A percentile compares a stretch with the other conserved stretches of the same genome.
phyloP scores from a whole-genome alignment of 257 asterid genomes.

The Verbena officinalis region DNA sequence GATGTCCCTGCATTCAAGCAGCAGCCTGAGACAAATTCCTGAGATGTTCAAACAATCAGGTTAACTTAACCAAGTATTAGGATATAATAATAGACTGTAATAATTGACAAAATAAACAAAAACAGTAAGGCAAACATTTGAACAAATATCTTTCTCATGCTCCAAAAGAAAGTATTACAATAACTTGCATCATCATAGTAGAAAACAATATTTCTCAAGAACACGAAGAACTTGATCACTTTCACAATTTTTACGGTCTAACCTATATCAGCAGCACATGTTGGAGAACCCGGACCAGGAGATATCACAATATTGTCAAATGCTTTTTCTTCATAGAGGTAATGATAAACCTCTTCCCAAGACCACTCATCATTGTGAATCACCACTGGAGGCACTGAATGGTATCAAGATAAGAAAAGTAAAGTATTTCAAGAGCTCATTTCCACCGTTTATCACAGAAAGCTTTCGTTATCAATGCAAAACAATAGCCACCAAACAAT shows the following conservation, averaged over 20 bases:
- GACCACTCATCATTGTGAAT: conserved; percentile 91
- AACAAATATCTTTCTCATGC: not conserved
- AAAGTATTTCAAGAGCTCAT: conserved; percentile 5
- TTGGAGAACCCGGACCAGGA: conserved; percentile 99
- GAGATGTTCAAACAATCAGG: conserved; percentile 31
- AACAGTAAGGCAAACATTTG: not conserved
- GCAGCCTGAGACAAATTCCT: conserved; percentile 92
- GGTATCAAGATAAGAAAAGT: conserved; percentile 28
- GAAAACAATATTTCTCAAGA: no score
- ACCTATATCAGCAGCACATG: conserved; percentile 92
- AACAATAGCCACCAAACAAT: conserved; percentile 16
- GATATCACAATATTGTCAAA: conserved; percentile 96
- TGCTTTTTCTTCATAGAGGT: conserved; percentile 74
- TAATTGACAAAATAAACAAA: not conserved
- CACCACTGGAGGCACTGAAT: conserved; percentile 93
- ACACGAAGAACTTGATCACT: no score
- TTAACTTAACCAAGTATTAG: conserved; percentile 18
- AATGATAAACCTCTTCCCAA: conserved; percentile 79
- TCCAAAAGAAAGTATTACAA: not conserved
- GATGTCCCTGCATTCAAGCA: conserved; percentile 85
- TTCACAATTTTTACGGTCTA: conserved; percentile 17
- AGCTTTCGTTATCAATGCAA: not conserved
- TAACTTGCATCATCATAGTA: not conserved
- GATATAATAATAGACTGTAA: not conserved
- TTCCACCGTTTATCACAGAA: not conserved